These are phyloP conservation scores for Eragrostis tef DNA, from an alignment of 202 grass and related monocot species.

Conservation along the genomic window DNA sequence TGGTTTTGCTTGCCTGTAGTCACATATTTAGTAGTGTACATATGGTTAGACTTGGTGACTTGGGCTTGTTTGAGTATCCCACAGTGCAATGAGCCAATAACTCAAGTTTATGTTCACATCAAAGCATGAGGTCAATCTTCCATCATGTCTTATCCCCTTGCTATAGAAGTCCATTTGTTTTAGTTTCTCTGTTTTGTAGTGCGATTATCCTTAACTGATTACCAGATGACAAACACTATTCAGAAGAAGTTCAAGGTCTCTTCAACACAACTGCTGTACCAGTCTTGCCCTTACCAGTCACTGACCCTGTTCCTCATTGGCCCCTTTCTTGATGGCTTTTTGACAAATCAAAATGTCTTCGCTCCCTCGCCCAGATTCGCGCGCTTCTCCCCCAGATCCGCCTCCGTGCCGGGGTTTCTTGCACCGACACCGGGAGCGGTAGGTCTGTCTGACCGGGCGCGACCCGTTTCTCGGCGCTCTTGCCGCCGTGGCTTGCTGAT, in stretches of 20 bases:
- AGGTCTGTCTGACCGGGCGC: constrained; percentile 27
- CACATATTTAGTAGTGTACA: constrained; percentile 5
- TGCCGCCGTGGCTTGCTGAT: constrained; percentile 37
- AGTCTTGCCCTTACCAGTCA: constrained; percentile 96
- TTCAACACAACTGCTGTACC: constrained; percentile 95
- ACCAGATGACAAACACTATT: constrained; percentile 99
- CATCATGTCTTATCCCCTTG: background rate
- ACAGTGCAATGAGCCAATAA: background rate
- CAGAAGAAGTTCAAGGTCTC: constrained; percentile 99
- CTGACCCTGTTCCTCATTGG: constrained; percentile 83
- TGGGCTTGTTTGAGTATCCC: background rate
- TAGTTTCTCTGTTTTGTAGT: constrained; percentile 33
- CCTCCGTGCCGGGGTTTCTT: too few species aligned
- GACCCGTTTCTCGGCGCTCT: constrained; percentile 7
- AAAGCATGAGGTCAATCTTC: background rate
- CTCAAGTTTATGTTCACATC: constrained; percentile 1
- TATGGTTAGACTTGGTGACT: constrained; percentile 6
- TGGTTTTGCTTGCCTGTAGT: background rate
- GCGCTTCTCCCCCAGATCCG: constrained; percentile 46
- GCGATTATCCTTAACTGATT: constrained; percentile 59
- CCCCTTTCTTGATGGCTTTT: constrained; percentile 96
- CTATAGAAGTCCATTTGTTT: constrained; percentile 20
- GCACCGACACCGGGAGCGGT: constrained; percentile 30
- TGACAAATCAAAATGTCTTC: constrained; percentile 94
- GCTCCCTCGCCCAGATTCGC: constrained; percentile 45